Evolutionary conservation across 805 yeast species (phyloP).

Genomic region (Cyberlindnera mississippiensis): DNA sequence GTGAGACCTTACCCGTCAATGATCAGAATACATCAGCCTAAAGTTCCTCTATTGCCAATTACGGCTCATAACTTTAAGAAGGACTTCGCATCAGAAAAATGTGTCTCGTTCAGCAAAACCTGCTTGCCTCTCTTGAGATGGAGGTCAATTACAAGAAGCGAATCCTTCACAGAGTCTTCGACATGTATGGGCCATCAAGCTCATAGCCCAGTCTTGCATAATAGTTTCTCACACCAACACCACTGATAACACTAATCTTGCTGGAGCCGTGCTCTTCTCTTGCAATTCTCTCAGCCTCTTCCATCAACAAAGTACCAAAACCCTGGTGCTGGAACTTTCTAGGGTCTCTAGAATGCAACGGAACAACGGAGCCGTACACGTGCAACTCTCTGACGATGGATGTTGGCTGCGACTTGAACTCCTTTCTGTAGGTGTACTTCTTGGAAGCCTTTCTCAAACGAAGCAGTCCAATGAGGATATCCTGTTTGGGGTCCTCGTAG

Average conservation of each 20-base stretch:
- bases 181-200: conserved; percentile 96
- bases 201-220: conserved; percentile 88
- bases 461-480: conserved; percentile 86
- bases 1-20: no score
- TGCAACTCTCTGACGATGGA: conserved; percentile 96
- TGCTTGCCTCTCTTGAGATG: no score
- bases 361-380: conserved; percentile 96
- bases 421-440: conserved; percentile 87
- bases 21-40: no score
- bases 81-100: no score
- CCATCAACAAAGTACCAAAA: conserved; percentile 95
- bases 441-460: conserved; percentile 86
- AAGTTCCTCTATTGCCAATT: no score
- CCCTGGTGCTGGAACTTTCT: conserved; percentile 99
- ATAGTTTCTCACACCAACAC: conserved; percentile 96
- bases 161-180: conserved; percentile 40
- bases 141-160: not conserved
- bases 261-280: conserved; percentile 90
- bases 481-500: conserved; percentile 96
- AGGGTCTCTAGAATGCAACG: conserved; percentile 94
- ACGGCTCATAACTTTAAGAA: no score
- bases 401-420: conserved; percentile 76
- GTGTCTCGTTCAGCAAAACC: no score
- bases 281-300: conserved; percentile 96
- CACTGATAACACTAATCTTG: conserved; percentile 91